A percentile compares a stretch with the other conserved stretches of the same genome.
Conservation (phyloP, 768 basidiomycete species). For the Aureoboletus auriporus region DNA sequence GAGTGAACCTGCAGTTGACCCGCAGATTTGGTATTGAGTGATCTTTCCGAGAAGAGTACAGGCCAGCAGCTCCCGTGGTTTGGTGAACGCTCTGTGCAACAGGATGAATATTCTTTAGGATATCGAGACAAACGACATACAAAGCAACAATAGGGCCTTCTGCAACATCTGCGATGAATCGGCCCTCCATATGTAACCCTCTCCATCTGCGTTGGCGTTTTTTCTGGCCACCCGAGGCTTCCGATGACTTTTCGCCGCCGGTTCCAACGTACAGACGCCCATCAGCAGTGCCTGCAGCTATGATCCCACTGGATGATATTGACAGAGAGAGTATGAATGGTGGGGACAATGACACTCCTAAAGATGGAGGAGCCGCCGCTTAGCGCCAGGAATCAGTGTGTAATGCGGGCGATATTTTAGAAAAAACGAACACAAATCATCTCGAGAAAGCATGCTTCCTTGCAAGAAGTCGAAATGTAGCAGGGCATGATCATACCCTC, state of each 20-base stretch:
- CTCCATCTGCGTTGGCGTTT: slow-evolving; percentile 67
- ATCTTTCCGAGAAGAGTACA: slow-evolving; percentile 64
- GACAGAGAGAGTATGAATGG: slow-evolving; percentile 69
- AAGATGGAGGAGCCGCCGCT: slow-evolving; percentile 39
- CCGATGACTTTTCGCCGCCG: slow-evolving; percentile 53
- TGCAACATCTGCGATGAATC: slow-evolving; percentile 47
- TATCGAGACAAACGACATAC: slow-evolving; percentile 36
- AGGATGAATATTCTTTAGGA: slow-evolving; percentile 1
- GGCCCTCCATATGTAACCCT: slow-evolving; percentile 51
- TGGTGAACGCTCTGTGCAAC: slow-evolving; percentile 45
- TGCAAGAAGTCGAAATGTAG: slow-evolving; percentile 65
- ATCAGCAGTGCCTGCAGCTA: slow-evolving; percentile 74
- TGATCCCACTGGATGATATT: slow-evolving; percentile 51
- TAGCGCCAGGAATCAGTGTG: not conserved
- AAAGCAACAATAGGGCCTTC: slow-evolving; percentile 72
- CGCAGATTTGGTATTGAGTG: slow-evolving; percentile 43
- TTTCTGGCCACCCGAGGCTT: slow-evolving; percentile 34
- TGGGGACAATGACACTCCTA: slow-evolving; percentile 60
- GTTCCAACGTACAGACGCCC: slow-evolving; percentile 68
- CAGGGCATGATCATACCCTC: slow-evolving; percentile 68
- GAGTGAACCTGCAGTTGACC: slow-evolving; percentile 35
- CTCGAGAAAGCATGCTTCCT: slow-evolving; percentile 52
- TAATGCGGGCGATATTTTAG: not conserved
- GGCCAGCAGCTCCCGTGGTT: slow-evolving; percentile 41
- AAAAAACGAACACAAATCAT: slow-evolving; percentile 50